phyloP scores from a whole-genome alignment of 208 protist species.

The Leishmania arabica region DNA sequence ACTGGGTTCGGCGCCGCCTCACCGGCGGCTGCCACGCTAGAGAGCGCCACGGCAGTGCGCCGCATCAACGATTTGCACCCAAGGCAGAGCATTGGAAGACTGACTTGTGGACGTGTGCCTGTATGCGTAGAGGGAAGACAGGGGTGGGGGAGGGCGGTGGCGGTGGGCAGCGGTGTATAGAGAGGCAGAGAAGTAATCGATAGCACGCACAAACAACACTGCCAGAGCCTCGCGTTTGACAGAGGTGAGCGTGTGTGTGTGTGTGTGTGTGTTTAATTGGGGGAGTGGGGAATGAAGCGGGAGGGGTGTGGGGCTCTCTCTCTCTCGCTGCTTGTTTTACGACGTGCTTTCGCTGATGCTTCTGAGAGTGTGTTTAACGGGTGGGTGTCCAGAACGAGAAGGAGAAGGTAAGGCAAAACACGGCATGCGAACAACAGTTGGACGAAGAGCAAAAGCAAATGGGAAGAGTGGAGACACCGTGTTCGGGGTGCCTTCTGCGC shows the following conservation, averaged over 20 bases:
- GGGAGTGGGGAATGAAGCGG: too few species aligned
- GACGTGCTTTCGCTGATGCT: background rate
- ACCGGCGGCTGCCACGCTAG: background rate
- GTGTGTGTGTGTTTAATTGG: too few species aligned
- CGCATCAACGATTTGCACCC: slow-evolving; percentile 35
- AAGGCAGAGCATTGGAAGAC: slow-evolving; percentile 41
- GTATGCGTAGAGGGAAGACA: background rate
- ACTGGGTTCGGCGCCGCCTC: slow-evolving; percentile 37
- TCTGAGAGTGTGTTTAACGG: background rate
- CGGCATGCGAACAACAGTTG: background rate
- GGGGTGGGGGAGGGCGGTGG: background rate
- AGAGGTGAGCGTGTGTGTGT: background rate
- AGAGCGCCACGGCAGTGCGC: slow-evolving; percentile 36
- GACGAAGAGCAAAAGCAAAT: background rate
- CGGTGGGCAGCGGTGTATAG: too few species aligned
- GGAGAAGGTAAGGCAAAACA: background rate
- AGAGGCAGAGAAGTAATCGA: background rate
- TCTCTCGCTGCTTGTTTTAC: background rate
- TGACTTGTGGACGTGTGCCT: background rate
- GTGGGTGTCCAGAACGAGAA: background rate
- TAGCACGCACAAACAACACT: background rate
- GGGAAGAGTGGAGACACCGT: background rate
- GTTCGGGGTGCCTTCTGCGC: background rate
- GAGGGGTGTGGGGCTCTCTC: background rate
- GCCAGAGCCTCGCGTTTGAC: background rate